Evolutionary conservation across 1,284 basidiomycete species (phyloP).

Genomic region (Fomitopsis palustris): DNA sequence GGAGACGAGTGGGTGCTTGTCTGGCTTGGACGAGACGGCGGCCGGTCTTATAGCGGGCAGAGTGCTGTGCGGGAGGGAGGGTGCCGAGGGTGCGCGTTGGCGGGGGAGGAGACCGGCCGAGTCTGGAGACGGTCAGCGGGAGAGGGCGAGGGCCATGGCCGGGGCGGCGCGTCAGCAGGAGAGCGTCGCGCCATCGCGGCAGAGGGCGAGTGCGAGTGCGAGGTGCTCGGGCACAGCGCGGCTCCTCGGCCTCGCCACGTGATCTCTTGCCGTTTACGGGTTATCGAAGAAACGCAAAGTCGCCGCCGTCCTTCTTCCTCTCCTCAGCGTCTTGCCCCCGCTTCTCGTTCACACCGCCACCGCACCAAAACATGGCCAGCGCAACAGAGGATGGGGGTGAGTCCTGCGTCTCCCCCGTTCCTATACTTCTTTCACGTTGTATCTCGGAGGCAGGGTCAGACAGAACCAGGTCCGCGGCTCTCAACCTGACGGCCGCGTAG

Average conservation of each 20-base stretch:
- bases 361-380: conserved; percentile 14
- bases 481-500: conserved; percentile 13
- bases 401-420: conserved; percentile 4
- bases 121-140: background rate
- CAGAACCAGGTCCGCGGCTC: conserved; percentile 10
- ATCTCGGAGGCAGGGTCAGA: conserved; percentile 22
- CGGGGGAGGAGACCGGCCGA: background rate
- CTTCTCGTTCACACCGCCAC: background rate
- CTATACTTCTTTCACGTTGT: conserved; percentile 20
- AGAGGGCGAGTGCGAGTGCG: background rate
- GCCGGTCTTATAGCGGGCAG: background rate
- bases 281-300: background rate
- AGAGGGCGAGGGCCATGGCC: background rate
- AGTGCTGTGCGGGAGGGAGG: background rate
- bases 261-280: background rate
- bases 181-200: background rate
- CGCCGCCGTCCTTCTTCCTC: background rate
- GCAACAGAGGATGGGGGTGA: conserved; percentile 20
- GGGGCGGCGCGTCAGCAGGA: background rate
- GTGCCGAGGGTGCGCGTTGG: background rate
- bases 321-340: background rate
- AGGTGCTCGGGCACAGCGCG: background rate
- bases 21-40: background rate
- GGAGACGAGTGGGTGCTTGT: background rate
- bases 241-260: background rate